Base-by-base conservation (phyloP, 257 asterid genomes). In the Scutellaria baicalensis region DNA sequence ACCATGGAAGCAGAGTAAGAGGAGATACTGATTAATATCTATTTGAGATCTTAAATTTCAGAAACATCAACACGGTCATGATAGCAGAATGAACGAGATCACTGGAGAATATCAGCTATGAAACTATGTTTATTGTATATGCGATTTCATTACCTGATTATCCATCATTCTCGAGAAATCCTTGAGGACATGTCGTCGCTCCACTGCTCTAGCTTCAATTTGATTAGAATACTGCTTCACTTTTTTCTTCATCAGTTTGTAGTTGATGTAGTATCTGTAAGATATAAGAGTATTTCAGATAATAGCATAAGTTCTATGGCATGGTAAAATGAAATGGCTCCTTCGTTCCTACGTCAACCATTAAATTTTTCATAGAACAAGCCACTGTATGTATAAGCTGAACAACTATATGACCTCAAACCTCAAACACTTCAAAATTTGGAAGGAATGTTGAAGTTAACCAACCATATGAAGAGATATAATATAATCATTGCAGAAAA, bases 101-200 rank as follows among this genome's bases (percentile, higher is more conserved):
- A 39, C 20, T 49, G 35, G 20, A 44, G 48, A 57, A 59, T 27
- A 65, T 18, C 58, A 40, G 27, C 33, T 63, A 16, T 21, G 55
- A 9, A 16, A 64, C 39, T 36, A 23, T 33, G 13, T 36, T 40
- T 3, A 55, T 23, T 16, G 13, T 60, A 57, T 42, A 64, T 4
- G 72, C 50, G 55, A 50, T 73, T 65, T 27, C n/a, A 40, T 23
- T 72, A 90, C 98, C 98, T 93, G 98, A 79, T 44, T 77, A 81
- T 93, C 98, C 83, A 93, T 80, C 92, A 90, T 87, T 71, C 85
- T 82, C 18, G 98, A 90, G 88, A 93, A 93, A 84, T 93, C 98
- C 82, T 90, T 93, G 78, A 90, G 97, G 69, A 87, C 96, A 74
- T 83, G 79, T 50, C 93, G 84, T 6, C 89, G 92, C 33, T 85